These are phyloP conservation scores for Dictyostelium brefeldianum DNA, from an alignment of 78 protist genomes.

Conservation along the genomic window DNA sequence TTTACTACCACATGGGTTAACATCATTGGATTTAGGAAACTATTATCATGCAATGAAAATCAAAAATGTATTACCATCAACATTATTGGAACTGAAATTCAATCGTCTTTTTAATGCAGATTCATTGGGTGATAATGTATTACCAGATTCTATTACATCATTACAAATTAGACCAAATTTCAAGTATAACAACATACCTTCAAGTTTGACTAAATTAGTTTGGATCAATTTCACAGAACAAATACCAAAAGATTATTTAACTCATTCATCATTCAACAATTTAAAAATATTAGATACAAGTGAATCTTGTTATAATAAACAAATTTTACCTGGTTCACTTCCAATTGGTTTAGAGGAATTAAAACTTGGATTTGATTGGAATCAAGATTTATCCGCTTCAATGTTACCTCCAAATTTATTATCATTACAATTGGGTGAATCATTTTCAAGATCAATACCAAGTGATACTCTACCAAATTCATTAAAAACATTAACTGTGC, in stretches of 20 bases:
- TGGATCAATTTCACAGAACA: neutral
- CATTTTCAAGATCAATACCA: neutral
- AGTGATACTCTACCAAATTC: neutral
- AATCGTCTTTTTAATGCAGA: conserved; percentile 8
- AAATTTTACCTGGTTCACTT: neutral
- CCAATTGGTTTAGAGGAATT: neutral
- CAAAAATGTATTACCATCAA: neutral
- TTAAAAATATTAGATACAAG: neutral
- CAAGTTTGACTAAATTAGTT: neutral
- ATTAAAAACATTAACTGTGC: neutral
- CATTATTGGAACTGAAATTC: neutral
- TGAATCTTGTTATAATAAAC: neutral
- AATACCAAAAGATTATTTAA: neutral
- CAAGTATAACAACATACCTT: neutral
- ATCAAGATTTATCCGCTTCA: neutral
- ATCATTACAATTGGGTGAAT: neutral
- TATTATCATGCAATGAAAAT: neutral
- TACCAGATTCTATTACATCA: neutral
- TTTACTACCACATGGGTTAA: neutral
- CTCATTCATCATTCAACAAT: neutral
- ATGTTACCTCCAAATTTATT: conserved; percentile 2
- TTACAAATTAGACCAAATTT: conserved; percentile 16
- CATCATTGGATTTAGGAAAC: neutral
- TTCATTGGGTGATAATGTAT: neutral
- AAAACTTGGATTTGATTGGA: neutral